These are phyloP conservation scores for Trichoderma virens DNA, from an alignment of 495 filamentous ascomycete species.

Conservation along the genomic window DNA sequence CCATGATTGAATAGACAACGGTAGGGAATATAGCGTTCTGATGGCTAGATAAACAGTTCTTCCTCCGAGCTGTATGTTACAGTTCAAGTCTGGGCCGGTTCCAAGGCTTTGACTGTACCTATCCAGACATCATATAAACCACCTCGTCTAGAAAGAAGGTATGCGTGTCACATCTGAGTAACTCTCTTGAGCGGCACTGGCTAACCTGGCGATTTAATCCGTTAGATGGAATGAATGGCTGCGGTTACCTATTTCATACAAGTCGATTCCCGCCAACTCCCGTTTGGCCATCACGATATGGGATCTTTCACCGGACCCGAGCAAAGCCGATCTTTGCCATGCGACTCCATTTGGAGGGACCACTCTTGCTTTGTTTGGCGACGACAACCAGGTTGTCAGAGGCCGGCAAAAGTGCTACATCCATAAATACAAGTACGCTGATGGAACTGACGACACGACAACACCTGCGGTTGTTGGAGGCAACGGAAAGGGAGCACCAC, in stretches of 20 bases:
- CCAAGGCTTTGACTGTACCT: constrained; percentile 85
- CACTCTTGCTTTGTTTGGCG: constrained; percentile 82
- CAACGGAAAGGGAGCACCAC: constrained; percentile 13
- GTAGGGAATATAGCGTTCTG: background rate
- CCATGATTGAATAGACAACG: background rate
- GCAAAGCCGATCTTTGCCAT: constrained; percentile 57
- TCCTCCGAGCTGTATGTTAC: constrained; percentile 88
- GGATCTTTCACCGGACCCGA: constrained; percentile 78
- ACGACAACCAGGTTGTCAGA: constrained; percentile 79
- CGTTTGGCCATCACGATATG: constrained; percentile 91
- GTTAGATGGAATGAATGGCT: constrained; percentile 92
- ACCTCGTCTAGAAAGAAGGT: constrained; percentile 66
- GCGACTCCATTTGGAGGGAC: constrained; percentile 90
- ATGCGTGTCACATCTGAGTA: constrained; percentile 10
- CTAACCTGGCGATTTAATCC: background rate
- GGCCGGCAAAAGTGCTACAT: constrained; percentile 88
- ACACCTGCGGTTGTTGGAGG: constrained; percentile 61
- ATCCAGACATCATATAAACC: constrained; percentile 87
- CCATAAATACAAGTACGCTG: constrained; percentile 72
- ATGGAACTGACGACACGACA: constrained; percentile 71
- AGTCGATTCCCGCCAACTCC: constrained; percentile 66
- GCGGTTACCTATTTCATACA: constrained; percentile 72
- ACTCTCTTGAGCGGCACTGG: too few species aligned
- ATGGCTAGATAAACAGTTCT: constrained; percentile 28
- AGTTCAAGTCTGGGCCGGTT: constrained; percentile 89